These are phyloP conservation scores for Plasmopara halstedii DNA, from an alignment of 352 stramenopile genomes.

Conservation along the genomic window DNA sequence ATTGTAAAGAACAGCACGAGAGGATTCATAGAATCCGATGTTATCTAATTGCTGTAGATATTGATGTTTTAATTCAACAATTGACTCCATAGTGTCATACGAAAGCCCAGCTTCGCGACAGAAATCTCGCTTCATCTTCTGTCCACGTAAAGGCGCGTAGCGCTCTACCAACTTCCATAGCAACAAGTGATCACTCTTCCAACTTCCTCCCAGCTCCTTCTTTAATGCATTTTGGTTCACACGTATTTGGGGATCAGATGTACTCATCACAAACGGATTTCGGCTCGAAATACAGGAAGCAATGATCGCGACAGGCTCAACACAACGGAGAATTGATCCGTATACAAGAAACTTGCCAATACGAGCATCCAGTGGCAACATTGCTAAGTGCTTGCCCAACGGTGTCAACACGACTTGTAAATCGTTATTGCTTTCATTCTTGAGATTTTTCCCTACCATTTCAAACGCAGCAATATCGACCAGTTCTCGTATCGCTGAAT, in stretches of 20 bases:
- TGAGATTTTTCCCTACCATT: conserved; percentile 13
- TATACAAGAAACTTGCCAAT: conserved; percentile 86
- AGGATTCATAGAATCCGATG: conserved; percentile 70
- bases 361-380: conserved; percentile 77
- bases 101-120: conserved; percentile 70
- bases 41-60: conserved; percentile 71
- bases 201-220: conserved; percentile 46
- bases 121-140: conserved; percentile 52
- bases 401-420: conserved; percentile 85
- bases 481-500: conserved; percentile 88
- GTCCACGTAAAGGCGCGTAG: conserved; percentile 39
- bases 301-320: conserved; percentile 78
- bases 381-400: conserved; percentile 83
- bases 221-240: conserved; percentile 55
- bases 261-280: conserved; percentile 68
- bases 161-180: conserved; percentile 74
- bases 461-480: conserved; percentile 85
- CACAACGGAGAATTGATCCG: conserved; percentile 78
- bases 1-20: conserved; percentile 38
- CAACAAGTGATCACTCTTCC: conserved; percentile 76
- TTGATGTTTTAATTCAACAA: conserved; percentile 87
- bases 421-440: conserved; percentile 15
- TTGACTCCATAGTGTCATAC: conserved; percentile 87
- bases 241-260: conserved; percentile 53
- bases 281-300: conserved; percentile 75